These are phyloP conservation scores for Tuber indicum DNA, from an alignment of 495 filamentous ascomycete genomes.

Conservation along the genomic window DNA sequence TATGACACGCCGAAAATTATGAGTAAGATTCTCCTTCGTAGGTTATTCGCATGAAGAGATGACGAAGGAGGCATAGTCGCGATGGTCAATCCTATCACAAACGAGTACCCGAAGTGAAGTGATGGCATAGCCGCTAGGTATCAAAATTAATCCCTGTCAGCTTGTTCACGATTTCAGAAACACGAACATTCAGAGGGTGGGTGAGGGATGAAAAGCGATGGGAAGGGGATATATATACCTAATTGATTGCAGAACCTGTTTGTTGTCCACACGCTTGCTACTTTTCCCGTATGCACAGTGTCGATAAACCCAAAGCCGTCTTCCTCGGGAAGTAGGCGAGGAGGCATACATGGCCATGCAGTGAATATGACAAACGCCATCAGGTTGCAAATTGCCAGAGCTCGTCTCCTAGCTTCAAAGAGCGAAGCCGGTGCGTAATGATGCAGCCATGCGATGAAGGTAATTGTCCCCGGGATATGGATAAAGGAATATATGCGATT, in stretches of 20 bases:
- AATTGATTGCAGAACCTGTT: slow-evolving; percentile 65
- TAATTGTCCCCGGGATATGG: slow-evolving; percentile 72
- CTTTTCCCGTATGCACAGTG: slow-evolving; percentile 62
- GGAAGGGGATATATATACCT: slow-evolving; percentile 41
- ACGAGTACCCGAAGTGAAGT: slow-evolving; percentile 56
- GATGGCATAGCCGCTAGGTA: slow-evolving; percentile 52
- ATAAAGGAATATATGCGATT: slow-evolving; percentile 74
- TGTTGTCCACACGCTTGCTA: slow-evolving; percentile 63
- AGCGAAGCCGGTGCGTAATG: slow-evolving; percentile 55
- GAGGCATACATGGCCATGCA: slow-evolving; percentile 75
- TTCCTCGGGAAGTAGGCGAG: slow-evolving; percentile 58
- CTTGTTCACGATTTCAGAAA: neutral
- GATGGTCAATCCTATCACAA: slow-evolving; percentile 56
- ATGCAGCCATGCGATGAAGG: slow-evolving; percentile 61
- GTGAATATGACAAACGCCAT: slow-evolving; percentile 73
- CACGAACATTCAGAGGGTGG: neutral
- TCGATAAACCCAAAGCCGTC: slow-evolving; percentile 63
- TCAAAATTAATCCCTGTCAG: slow-evolving; percentile 1
- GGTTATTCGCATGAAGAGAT: slow-evolving; percentile 54
- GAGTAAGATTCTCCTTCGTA: slow-evolving; percentile 47
- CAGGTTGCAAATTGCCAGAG: slow-evolving; percentile 67
- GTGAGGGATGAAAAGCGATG: neutral
- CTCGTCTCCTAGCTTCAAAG: slow-evolving; percentile 59
- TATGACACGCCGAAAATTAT: slow-evolving; percentile 51
- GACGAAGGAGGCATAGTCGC: slow-evolving; percentile 32